These are phyloP conservation scores for Allantophomopsis lycopodina DNA, from an alignment of 2,329 filamentous ascomycete genomes.

Conservation along the genomic window DNA sequence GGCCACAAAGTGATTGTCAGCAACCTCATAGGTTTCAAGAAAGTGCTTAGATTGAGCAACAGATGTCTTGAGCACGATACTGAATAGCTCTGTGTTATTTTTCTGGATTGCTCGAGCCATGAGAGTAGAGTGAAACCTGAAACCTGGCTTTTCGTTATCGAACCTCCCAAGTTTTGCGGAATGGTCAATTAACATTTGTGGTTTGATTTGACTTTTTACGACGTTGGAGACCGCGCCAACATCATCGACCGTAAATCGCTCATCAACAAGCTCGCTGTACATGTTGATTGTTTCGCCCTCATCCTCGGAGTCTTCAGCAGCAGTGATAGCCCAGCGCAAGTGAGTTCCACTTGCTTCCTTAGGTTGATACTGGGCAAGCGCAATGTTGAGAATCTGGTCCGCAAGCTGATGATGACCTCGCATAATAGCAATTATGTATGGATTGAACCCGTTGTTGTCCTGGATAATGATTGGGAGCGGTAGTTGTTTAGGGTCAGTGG, in stretches of 20 bases:
- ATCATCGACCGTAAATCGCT: slow-evolving; percentile 63
- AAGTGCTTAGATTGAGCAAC: slow-evolving; percentile 11
- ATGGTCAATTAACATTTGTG: slow-evolving; percentile 35
- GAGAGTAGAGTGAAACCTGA: slow-evolving; percentile 2
- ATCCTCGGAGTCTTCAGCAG: slow-evolving; percentile 19
- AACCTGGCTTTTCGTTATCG: slow-evolving; percentile 10
- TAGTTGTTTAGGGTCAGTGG: slow-evolving; percentile 27
- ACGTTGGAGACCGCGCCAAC: slow-evolving; percentile 55
- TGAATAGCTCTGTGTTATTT: slow-evolving; percentile 13
- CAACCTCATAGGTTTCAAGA: slow-evolving; percentile 14
- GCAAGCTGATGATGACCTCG: slow-evolving; percentile 52
- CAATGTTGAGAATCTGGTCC: slow-evolving; percentile 54
- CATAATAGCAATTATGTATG: slow-evolving; percentile 56
- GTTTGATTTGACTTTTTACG: slow-evolving; percentile 49
- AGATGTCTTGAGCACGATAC: slow-evolving; percentile 13
- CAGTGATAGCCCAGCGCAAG: no score
- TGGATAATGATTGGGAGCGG: slow-evolving; percentile 50
- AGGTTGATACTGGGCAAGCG: slow-evolving; percentile 38
- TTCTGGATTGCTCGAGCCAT: slow-evolving; percentile 9
- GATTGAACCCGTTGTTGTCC: slow-evolving; percentile 30
- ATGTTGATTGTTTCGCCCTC: slow-evolving; percentile 27
- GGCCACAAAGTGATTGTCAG: slow-evolving; percentile 22
- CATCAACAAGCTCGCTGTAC: slow-evolving; percentile 43
- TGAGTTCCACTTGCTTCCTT: slow-evolving; percentile 25
- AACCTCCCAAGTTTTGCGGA: slow-evolving; percentile 16